A percentile compares a stretch with the other conserved stretches of the same genome.
These are phyloP conservation scores for Aspergillus homomorphus DNA, from an alignment of 495 filamentous ascomycete genomes.

Conservation along the genomic window DNA sequence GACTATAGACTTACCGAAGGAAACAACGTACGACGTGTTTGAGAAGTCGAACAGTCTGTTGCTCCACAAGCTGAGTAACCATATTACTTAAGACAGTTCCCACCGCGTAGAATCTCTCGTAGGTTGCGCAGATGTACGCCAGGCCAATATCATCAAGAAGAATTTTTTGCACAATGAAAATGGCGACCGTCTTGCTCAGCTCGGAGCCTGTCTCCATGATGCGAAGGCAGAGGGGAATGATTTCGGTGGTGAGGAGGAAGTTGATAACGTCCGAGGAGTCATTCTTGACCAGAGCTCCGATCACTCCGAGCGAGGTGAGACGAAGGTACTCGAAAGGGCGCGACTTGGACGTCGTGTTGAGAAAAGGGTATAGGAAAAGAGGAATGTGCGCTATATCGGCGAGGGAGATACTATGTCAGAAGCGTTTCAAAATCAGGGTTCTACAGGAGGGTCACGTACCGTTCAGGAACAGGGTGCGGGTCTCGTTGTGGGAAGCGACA, in stretches of 20 bases:
- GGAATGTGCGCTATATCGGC: conserved; percentile 81
- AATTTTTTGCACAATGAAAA: conserved; percentile 99
- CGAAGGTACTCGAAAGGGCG: conserved; percentile 97
- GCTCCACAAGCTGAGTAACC: conserved; percentile 95
- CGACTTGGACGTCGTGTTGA: conserved; percentile 98
- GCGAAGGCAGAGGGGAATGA: conserved; percentile 94
- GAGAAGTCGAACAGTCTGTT: conserved; percentile 90
- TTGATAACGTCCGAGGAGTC: conserved; percentile 98
- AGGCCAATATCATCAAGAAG: conserved; percentile 95
- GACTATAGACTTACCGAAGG: conserved; percentile 61
- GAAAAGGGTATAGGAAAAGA: conserved; percentile 95
- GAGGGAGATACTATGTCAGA: conserved; percentile 9
- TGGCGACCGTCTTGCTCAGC: conserved; percentile 97
- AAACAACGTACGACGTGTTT: conserved; percentile 99
- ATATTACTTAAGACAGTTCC: conserved; percentile 98
- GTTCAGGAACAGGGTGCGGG: conserved; percentile 84
- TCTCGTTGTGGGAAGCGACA: conserved; percentile 97
- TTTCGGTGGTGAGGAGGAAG: conserved; percentile 97
- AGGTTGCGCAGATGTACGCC: conserved; percentile 97
- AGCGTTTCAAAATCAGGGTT: neutral
- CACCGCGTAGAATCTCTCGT: conserved; percentile 98
- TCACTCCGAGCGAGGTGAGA: conserved; percentile 95
- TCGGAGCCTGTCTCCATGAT: conserved; percentile 99
- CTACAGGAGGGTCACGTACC: conserved; percentile 50
- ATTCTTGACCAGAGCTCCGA: conserved; percentile 97